These are phyloP conservation scores for Blepharisma japonicum DNA, from an alignment of 73 alveolate species.

Conservation along the genomic window DNA sequence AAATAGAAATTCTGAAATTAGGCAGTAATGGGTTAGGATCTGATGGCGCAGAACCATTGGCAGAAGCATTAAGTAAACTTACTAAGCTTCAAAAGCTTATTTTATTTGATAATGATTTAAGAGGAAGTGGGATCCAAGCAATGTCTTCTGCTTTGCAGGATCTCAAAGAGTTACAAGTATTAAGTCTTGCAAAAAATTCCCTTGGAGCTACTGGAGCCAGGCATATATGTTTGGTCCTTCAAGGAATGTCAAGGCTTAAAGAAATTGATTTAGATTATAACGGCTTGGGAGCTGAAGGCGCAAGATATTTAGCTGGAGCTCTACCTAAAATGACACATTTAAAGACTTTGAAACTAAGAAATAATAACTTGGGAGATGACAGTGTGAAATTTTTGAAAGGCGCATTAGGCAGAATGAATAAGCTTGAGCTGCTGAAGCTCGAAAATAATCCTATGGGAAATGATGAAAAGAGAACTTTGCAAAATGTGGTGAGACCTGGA, in stretches of 20 bases:
- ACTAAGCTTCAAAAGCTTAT: not conserved
- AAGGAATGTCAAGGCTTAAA: not conserved
- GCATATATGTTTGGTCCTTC: not conserved
- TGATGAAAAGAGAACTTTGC: constrained; percentile 24
- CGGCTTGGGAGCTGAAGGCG: constrained; percentile 25
- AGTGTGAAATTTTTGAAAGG: constrained; percentile 16
- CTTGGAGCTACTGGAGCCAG: constrained; percentile 27
- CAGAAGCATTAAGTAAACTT: not conserved
- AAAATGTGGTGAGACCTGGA: not conserved
- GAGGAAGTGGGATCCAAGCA: constrained; percentile 15
- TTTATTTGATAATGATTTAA: constrained; percentile 6
- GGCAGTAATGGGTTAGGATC: not conserved
- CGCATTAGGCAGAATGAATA: constrained; percentile 18
- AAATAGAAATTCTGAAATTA: not conserved
- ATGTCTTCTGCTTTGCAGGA: not conserved
- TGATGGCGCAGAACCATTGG: constrained; percentile 13
- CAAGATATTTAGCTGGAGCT: constrained; percentile 1
- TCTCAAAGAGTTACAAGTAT: not conserved
- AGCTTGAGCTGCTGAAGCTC: constrained; percentile 3
- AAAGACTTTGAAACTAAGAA: not conserved
- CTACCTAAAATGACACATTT: not conserved
- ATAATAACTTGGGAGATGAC: constrained; percentile 8
- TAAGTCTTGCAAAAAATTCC: constrained; percentile 13
- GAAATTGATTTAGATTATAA: constrained; percentile 6
- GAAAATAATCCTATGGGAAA: constrained; percentile 1